Percentiles rank a stretch among this genome's conserved stretches.
These are phyloP conservation scores for Pyrenula massariospora DNA, from an alignment of 495 filamentous ascomycete species.

Conservation along the genomic window DNA sequence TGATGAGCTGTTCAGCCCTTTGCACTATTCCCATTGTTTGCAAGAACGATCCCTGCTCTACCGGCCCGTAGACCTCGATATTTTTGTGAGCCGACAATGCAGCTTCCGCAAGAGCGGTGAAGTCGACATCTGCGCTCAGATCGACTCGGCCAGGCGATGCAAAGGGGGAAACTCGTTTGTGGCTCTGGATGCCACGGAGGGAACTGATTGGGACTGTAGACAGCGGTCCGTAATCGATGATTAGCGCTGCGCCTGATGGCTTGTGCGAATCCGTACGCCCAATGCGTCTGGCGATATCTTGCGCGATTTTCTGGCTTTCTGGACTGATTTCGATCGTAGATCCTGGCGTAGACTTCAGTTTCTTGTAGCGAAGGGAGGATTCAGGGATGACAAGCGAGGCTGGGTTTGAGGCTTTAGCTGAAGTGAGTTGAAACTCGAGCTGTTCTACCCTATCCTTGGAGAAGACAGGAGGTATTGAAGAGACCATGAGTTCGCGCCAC, in stretches of 20 bases:
- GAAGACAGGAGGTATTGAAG: slow-evolving; percentile 41
- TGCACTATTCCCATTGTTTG: slow-evolving; percentile 67
- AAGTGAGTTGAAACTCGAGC: slow-evolving; percentile 72
- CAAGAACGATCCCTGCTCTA: slow-evolving; percentile 76
- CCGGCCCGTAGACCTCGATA: slow-evolving; percentile 86
- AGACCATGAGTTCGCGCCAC: slow-evolving; percentile 84
- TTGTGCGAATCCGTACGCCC: slow-evolving; percentile 41
- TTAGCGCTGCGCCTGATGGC: slow-evolving; percentile 67
- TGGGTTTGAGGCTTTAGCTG: slow-evolving; percentile 60
- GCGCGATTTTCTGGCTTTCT: slow-evolving; percentile 63
- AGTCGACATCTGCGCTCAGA: slow-evolving; percentile 86
- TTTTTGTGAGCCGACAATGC: slow-evolving; percentile 60
- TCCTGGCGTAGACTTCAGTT: slow-evolving; percentile 48
- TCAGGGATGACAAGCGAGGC: slow-evolving; percentile 76
- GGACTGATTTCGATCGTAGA: slow-evolving; percentile 82
- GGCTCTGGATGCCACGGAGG: slow-evolving; percentile 71
- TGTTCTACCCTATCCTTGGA: slow-evolving; percentile 40
- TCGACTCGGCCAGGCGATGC: slow-evolving; percentile 68
- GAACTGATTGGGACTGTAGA: slow-evolving; percentile 73
- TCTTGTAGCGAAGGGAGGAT: slow-evolving; percentile 68
- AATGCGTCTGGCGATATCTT: slow-evolving; percentile 74
- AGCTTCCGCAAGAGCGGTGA: slow-evolving; percentile 69
- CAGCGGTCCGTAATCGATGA: slow-evolving; percentile 85
- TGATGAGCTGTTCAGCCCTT: slow-evolving; percentile 56
- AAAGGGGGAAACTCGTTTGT: slow-evolving; percentile 66